Evolutionary conservation across 768 basidiomycete species (phyloP), one percentile per base, ranked within the genome.

Genomic region (Pulveroboletus sp.): DNA sequence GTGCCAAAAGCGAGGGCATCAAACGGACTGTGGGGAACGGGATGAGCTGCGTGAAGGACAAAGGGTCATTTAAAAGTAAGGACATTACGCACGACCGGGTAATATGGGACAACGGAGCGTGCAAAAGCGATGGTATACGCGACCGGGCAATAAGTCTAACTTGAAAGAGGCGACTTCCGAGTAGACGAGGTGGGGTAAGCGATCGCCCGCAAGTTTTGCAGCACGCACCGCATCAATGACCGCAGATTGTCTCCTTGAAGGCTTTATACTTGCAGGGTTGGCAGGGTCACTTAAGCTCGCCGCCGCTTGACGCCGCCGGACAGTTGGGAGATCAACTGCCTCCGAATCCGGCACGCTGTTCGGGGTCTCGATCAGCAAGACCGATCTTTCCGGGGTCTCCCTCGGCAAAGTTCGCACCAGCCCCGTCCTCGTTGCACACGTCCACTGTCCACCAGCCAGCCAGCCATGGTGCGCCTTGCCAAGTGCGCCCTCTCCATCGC

Each of bases 1-100:
- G 53, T 44, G 35, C 39, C 46, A 30, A 59, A 47, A 30, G 55
- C 50, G 46, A 63, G 52, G 56, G 67, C 65, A 54, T 64, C 31
- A 53, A 64, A 51, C 28, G 35, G 37, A 50, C 62, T 62, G 43
- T 5, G 28, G 37, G 47, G 43, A 49, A 39, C 46, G 50, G 41
- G 53, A 56, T 50, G 33, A 55, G 57, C 26, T 39, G 26, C 37
- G 33, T 46, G 26, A 39, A 48, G 39, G 47, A 46, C 17, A 39
- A 49, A 53, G 49, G 41, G 52, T 47, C 35, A 49, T 50, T 58
- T 40, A 56, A 65, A 47, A 48, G 54, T 36, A 47, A 49, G 47
- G 12, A 57, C 38, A 60, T 65, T 56, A 60, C 58, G 43, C 53
- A 61, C 57, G 42, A 47, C 59, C 52, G 43, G 47, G 45, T 50